A percentile compares a stretch with the other conserved stretches of the same genome.
phyloP scores from a whole-genome alignment of 2,329 filamentous ascomycete species.

The Fusarium devonianum region DNA sequence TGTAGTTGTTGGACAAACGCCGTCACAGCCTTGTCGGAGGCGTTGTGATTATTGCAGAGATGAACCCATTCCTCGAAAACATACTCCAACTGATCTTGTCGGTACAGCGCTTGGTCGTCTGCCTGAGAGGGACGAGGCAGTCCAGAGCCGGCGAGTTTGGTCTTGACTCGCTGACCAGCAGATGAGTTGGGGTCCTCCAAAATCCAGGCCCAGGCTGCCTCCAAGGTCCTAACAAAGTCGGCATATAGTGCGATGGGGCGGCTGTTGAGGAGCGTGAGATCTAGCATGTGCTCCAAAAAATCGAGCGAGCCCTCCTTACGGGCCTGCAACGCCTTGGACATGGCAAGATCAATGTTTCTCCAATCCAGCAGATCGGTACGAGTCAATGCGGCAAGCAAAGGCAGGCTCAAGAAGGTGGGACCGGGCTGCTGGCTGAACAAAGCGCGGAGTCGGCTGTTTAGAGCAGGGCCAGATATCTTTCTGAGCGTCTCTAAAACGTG shows the following conservation, averaged over 20 bases:
- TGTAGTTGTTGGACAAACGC: conserved; percentile 89
- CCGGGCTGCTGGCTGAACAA: conserved; percentile 65
- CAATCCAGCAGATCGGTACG: conserved; percentile 69
- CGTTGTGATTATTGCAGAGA: conserved; percentile 78
- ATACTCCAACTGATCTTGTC: conserved; percentile 88
- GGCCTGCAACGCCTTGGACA: conserved; percentile 75
- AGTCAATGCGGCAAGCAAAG: conserved; percentile 64
- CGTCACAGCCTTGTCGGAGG: conserved; percentile 73
- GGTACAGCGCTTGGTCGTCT: conserved; percentile 60
- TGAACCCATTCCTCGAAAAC: conserved; percentile 95
- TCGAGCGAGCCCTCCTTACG: conserved; percentile 77
- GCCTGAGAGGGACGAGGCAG: conserved; percentile 50
- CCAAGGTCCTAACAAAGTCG: conserved; percentile 84
- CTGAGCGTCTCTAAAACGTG: conserved; percentile 67
- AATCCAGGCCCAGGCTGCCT: conserved; percentile 83
- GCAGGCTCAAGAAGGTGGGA: conserved; percentile 62
- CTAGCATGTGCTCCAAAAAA: conserved; percentile 80
- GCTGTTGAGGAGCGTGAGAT: conserved; percentile 79
- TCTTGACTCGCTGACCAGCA: conserved; percentile 74
- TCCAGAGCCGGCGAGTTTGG: conserved; percentile 59
- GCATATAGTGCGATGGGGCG: conserved; percentile 80
- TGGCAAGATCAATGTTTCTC: conserved; percentile 71
- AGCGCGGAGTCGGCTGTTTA: conserved; percentile 63
- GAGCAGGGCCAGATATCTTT: conserved; percentile 63
- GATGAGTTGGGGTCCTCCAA: conserved; percentile 71